phyloP scores from a whole-genome alignment of 2,329 filamentous ascomycete genomes.

The Orbilia brochopaga region DNA sequence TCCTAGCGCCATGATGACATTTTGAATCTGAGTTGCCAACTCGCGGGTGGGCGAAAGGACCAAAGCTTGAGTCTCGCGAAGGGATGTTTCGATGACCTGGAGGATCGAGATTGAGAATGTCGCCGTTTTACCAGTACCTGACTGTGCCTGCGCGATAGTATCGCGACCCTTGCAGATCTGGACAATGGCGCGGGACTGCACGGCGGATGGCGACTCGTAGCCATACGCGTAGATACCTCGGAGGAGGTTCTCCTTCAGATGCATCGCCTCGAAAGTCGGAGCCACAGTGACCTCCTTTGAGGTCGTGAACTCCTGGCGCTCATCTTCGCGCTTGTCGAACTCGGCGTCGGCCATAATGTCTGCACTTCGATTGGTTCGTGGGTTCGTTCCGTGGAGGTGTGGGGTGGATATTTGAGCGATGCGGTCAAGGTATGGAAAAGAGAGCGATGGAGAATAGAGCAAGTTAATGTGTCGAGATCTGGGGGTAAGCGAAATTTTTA shows the following conservation, averaged over 20 bases:
- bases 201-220: conserved; percentile 96
- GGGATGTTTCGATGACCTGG: conserved; percentile 90
- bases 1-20: conserved; percentile 98
- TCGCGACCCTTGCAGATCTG: conserved; percentile 99
- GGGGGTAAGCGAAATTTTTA: conserved; percentile 45
- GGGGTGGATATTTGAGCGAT: conserved; percentile 4
- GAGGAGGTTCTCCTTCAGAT: conserved; percentile 92
- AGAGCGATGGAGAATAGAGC: too few species aligned
- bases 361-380: conserved; percentile 38
- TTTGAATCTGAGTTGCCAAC: conserved; percentile 97
- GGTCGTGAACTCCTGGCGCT: conserved; percentile 97
- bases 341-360: conserved; percentile 79
- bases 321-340: conserved; percentile 90
- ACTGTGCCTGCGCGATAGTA: conserved; percentile 97
- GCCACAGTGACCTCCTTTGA: conserved; percentile 97
- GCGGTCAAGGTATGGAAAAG: conserved; percentile 9
- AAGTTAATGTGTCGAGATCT: too few species aligned
- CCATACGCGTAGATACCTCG: conserved; percentile 98
- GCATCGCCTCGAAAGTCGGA: conserved; percentile 94
- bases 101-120: conserved; percentile 97
- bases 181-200: conserved; percentile 96
- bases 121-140: conserved; percentile 93
- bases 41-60: conserved; percentile 96
- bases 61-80: conserved; percentile 90
- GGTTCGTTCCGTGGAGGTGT: conserved; percentile 15